phyloP scores from a whole-genome alignment of 2,329 filamentous ascomycete species.

The Aspergillus novofumigatus region DNA sequence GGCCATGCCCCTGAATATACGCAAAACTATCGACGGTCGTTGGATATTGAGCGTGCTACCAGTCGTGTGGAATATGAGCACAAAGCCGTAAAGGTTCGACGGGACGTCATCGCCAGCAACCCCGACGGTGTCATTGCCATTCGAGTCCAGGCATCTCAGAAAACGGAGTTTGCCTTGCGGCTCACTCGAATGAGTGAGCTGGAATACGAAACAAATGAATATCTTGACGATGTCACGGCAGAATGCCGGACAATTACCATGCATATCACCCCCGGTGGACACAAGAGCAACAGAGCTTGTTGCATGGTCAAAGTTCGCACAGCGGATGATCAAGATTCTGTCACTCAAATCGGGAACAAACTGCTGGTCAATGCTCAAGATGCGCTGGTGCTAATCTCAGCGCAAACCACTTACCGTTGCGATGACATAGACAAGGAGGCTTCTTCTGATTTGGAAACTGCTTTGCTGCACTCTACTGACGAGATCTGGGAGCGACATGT shows the following conservation, averaged over 20 bases:
- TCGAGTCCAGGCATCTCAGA: conserved; percentile 20
- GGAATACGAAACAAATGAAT: conserved; percentile 45
- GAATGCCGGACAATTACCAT: conserved; percentile 30
- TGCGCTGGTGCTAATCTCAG: conserved; percentile 36
- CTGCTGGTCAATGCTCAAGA: conserved; percentile 36
- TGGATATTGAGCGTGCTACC: conserved; percentile 38
- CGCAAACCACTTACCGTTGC: conserved; percentile 39
- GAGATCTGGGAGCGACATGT: conserved; percentile 28
- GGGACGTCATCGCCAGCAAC: conserved; percentile 43
- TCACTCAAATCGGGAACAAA: conserved; percentile 27
- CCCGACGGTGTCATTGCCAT: conserved; percentile 40
- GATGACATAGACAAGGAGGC: conserved; percentile 21
- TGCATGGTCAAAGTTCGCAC: conserved; percentile 27
- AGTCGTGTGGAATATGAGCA: conserved; percentile 37
- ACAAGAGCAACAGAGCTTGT: conserved; percentile 29
- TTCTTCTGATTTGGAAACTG: conserved; percentile 24
- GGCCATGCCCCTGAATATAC: conserved; percentile 27
- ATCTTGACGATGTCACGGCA: conserved; percentile 35
- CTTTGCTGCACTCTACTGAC: conserved; percentile 17
- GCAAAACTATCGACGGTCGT: conserved; percentile 34
- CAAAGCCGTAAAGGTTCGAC: conserved; percentile 27
- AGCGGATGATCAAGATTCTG: conserved; percentile 20
- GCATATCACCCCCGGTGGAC: conserved; percentile 37
- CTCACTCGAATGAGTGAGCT: conserved; percentile 37
- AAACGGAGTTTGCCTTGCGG: conserved; percentile 28